A percentile compares a stretch with the other conserved stretches of the same genome.
Evolutionary conservation across 768 basidiomycete genomes (phyloP).

Genomic region (Kwoniella sp.): DNA sequence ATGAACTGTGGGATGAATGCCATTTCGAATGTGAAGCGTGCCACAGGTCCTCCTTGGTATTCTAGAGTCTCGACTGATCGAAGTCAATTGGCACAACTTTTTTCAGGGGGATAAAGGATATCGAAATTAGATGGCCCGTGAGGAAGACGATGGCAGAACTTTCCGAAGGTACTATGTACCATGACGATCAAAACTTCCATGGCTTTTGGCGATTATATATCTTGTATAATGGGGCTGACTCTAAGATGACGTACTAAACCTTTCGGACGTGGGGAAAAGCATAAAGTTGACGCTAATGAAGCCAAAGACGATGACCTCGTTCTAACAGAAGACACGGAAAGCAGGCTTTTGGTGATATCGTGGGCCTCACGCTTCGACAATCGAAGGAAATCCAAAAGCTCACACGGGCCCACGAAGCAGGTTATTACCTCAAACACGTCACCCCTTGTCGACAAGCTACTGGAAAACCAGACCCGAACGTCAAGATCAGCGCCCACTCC

Average conservation of each 20-base stretch:
- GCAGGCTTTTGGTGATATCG: too few relatives aligned
- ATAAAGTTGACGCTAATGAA: too few relatives aligned
- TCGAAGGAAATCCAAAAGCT: too few relatives aligned
- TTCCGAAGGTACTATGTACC: neutral
- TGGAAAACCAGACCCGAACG: neutral
- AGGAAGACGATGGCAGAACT: neutral
- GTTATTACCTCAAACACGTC: neutral
- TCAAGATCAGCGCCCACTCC: too few relatives aligned
- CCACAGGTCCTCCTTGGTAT: neutral
- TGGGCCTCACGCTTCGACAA: too few relatives aligned
- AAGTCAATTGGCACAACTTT: too few relatives aligned
- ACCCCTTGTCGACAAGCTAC: neutral
- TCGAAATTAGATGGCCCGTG: neutral
- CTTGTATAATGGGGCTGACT: too few relatives aligned
- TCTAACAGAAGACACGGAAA: too few relatives aligned
- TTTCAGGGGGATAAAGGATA: neutral
- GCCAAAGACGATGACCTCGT: too few relatives aligned
- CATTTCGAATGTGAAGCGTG: neutral
- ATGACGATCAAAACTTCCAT: neutral
- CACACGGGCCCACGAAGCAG: too few relatives aligned
- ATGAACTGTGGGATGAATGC: too few relatives aligned
- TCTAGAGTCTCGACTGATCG: neutral
- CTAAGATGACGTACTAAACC: too few relatives aligned
- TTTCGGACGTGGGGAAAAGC: neutral
- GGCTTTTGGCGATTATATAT: neutral